Conservation (phyloP, 352 stramenopile genomes). For the Phytophthora podocarpi region DNA sequence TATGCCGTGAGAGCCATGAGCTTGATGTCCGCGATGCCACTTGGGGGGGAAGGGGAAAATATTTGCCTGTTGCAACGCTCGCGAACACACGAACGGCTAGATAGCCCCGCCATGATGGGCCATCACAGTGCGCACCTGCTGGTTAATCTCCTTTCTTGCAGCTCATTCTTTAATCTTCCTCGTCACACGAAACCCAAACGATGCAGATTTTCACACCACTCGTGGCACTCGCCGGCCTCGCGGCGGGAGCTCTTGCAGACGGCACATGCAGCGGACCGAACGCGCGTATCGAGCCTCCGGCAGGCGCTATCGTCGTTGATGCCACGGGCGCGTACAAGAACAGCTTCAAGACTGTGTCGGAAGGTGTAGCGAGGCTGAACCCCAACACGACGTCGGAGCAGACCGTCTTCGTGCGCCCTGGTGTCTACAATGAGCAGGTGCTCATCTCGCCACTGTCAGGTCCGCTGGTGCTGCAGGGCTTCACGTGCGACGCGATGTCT, state of each 20-base stretch:
- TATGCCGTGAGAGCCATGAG: slow-evolving; percentile 10
- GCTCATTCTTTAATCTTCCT: slow-evolving; percentile 19
- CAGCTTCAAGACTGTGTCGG: not conserved
- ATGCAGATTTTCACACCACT: slow-evolving; percentile 28
- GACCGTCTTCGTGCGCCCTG: slow-evolving; percentile 27
- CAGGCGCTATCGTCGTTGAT: not conserved
- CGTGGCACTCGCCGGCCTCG: slow-evolving; percentile 18
- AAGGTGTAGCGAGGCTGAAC: not conserved
- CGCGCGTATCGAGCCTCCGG: not conserved
- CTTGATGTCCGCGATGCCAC: slow-evolving; percentile 18
- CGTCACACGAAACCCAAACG: slow-evolving; percentile 7
- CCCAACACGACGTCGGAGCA: not conserved
- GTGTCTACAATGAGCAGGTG: slow-evolving; percentile 32
- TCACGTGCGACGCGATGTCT: slow-evolving; percentile 26
- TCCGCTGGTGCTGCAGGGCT: slow-evolving; percentile 27
- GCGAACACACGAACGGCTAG: slow-evolving; percentile 12
- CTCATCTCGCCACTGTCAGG: slow-evolving; percentile 17
- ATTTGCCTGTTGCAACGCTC: slow-evolving; percentile 9
- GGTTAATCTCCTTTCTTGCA: slow-evolving; percentile 10
- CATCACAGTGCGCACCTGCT: no score
- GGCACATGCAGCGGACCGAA: not conserved
- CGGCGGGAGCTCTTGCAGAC: not conserved
- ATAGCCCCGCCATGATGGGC: no score
- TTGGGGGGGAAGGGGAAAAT: slow-evolving; percentile 23
- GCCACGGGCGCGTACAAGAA: not conserved